Evolutionary conservation across 305 asterid species (phyloP).

Genomic region (Fraxinus sp.): DNA sequence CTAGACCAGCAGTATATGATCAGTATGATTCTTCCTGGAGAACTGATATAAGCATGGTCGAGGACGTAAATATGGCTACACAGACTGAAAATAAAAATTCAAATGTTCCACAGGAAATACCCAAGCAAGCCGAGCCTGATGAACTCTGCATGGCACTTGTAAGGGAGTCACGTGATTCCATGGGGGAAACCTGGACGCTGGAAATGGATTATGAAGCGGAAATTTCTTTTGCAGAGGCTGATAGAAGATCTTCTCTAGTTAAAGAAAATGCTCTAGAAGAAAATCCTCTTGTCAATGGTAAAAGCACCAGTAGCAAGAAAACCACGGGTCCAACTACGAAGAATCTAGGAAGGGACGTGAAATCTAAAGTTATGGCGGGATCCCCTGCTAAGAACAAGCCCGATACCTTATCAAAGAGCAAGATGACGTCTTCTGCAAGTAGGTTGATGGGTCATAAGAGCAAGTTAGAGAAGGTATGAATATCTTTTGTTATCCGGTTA

Average conservation of each 20-base stretch:
- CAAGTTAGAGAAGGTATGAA: slow-evolving; percentile 63
- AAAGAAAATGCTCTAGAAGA: slow-evolving; percentile 41
- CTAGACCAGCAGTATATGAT: slow-evolving; percentile 40
- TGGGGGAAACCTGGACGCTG: slow-evolving; percentile 57
- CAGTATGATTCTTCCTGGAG: slow-evolving; percentile 57
- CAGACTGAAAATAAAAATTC: slow-evolving; percentile 33
- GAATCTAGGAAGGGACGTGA: slow-evolving; percentile 36
- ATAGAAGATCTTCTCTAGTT: slow-evolving; percentile 37
- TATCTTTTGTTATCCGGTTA: neutral
- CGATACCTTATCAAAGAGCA: slow-evolving; percentile 42
- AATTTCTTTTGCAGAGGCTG: slow-evolving; percentile 43
- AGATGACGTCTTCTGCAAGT: slow-evolving; percentile 50
- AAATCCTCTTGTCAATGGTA: slow-evolving; percentile 38
- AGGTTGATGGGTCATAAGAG: slow-evolving; percentile 51
- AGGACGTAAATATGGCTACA: slow-evolving; percentile 36
- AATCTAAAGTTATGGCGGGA: slow-evolving; percentile 35
- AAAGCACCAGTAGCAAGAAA: slow-evolving; percentile 41
- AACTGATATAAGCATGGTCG: slow-evolving; percentile 58
- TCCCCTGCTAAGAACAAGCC: slow-evolving; percentile 40
- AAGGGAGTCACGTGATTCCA: slow-evolving; percentile 57
- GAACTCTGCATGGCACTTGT: slow-evolving; percentile 66
- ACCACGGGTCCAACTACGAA: slow-evolving; percentile 30
- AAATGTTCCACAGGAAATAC: slow-evolving; percentile 21
- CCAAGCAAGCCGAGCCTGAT: slow-evolving; percentile 50
- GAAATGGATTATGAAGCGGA: slow-evolving; percentile 72